phyloP scores from a whole-genome alignment of 805 yeast genomes.

The Sugiyamaella marilandica region DNA sequence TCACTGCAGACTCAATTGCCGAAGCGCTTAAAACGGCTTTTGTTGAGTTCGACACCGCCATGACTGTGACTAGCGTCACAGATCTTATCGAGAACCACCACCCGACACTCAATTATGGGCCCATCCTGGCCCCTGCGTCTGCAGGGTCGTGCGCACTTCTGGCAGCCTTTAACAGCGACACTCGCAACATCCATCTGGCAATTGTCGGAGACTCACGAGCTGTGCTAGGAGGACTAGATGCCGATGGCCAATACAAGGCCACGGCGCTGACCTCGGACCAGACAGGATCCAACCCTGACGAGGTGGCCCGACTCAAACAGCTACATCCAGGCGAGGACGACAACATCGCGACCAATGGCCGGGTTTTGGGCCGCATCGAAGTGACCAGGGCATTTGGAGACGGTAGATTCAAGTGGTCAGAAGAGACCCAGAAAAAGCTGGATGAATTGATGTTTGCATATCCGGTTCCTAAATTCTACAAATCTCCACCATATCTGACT shows the following conservation, averaged over 20 bases:
- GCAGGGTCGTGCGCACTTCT: slow-evolving; percentile 67
- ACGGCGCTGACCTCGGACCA: slow-evolving; percentile 83
- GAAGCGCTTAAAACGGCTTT: slow-evolving; percentile 75
- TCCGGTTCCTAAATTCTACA: slow-evolving; percentile 50
- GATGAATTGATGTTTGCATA: slow-evolving; percentile 40
- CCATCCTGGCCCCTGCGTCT: background rate
- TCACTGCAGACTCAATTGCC: slow-evolving; percentile 68
- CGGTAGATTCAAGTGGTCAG: slow-evolving; percentile 79
- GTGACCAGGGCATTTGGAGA: slow-evolving; percentile 96
- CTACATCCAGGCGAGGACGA: slow-evolving; percentile 85
- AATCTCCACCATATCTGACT: slow-evolving; percentile 92
- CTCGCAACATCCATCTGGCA: slow-evolving; percentile 71
- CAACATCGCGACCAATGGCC: slow-evolving; percentile 72
- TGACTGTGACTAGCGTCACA: slow-evolving; percentile 27
- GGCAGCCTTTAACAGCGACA: slow-evolving; percentile 72
- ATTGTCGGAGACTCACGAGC: slow-evolving; percentile 95
- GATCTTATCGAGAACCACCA: background rate
- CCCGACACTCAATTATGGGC: background rate
- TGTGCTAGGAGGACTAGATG: slow-evolving; percentile 54
- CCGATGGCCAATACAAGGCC: slow-evolving; percentile 76
- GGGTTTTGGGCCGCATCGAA: slow-evolving; percentile 85
- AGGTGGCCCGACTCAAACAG: slow-evolving; percentile 67
- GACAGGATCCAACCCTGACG: slow-evolving; percentile 85
- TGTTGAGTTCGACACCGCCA: slow-evolving; percentile 71
- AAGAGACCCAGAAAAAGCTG: slow-evolving; percentile 63